phyloP scores from a whole-genome alignment of 495 filamentous ascomycete genomes.

The Penicillium macrosclerotiorum region DNA sequence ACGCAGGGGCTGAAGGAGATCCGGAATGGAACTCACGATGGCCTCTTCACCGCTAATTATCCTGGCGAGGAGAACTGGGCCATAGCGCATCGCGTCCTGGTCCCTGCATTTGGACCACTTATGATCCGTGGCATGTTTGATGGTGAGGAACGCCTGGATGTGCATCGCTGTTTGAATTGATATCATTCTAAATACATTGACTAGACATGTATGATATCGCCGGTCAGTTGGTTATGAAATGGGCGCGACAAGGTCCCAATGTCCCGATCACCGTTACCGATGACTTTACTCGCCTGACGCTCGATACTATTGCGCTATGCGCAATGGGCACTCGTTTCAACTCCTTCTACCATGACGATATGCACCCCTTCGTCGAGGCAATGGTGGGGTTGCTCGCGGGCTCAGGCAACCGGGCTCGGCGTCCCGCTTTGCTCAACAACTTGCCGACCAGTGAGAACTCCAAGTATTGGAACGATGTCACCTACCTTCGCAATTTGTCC shows the following conservation, averaged over 20 bases:
- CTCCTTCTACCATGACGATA: constrained; percentile 63
- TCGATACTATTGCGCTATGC: constrained; percentile 72
- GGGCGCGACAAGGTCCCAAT: constrained; percentile 62
- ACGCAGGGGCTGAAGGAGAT: constrained; percentile 49
- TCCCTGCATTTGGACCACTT: constrained; percentile 70
- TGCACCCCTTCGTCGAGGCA: constrained; percentile 65
- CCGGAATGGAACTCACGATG: constrained; percentile 59
- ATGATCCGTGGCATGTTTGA: constrained; percentile 67
- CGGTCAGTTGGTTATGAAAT: constrained; percentile 69
- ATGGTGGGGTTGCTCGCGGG: constrained; percentile 61
- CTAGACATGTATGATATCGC: constrained; percentile 73
- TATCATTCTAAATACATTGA: not conserved
- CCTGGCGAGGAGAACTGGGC: constrained; percentile 65
- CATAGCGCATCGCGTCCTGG: constrained; percentile 65
- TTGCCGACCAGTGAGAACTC: constrained; percentile 50
- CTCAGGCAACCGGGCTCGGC: constrained; percentile 48
- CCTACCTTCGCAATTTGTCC: constrained; percentile 51
- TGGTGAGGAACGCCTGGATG: constrained; percentile 19
- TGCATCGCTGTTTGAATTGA: not conserved
- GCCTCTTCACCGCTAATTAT: constrained; percentile 64
- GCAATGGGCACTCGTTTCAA: constrained; percentile 77
- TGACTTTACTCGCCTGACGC: constrained; percentile 73
- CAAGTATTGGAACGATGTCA: constrained; percentile 59
- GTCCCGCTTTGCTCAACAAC: constrained; percentile 50
- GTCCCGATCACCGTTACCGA: constrained; percentile 58